A percentile compares a stretch with the other conserved stretches of the same genome.
Evolutionary conservation across 495 filamentous ascomycete genomes (phyloP).

Genomic region (Lasiosphaeriaceae sp.): DNA sequence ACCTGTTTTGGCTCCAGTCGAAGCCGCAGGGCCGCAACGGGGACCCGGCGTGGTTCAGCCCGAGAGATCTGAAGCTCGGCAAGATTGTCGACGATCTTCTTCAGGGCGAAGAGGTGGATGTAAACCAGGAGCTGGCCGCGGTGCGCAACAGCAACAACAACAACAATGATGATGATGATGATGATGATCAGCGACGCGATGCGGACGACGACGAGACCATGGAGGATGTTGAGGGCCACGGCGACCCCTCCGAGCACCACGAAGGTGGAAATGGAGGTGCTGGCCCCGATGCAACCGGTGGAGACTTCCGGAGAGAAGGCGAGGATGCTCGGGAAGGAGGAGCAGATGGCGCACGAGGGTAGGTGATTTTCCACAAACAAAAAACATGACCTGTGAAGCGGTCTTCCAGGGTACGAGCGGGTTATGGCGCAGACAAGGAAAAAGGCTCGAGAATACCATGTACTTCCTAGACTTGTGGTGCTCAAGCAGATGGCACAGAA

Average conservation of each 20-base stretch:
- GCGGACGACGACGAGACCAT: constrained; percentile 74
- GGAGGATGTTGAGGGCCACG: constrained; percentile 74
- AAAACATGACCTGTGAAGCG: not conserved
- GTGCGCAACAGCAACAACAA: constrained; percentile 48
- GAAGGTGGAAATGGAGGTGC: constrained; percentile 69
- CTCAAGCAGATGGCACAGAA: constrained; percentile 15
- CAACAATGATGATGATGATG: constrained; percentile 51
- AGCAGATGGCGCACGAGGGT: constrained; percentile 96
- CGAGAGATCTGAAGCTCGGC: constrained; percentile 74
- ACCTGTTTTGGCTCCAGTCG: constrained; percentile 96
- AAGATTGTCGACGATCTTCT: constrained; percentile 78
- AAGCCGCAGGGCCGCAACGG: constrained; percentile 71
- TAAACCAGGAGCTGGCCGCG: constrained; percentile 68
- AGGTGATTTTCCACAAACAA: constrained; percentile 62
- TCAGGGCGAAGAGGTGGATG: constrained; percentile 86
- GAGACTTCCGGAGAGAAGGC: constrained; percentile 86
- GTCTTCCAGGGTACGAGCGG: constrained; percentile 3
- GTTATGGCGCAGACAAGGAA: constrained; percentile 12
- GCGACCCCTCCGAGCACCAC: constrained; percentile 54
- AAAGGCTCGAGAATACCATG: constrained; percentile 24
- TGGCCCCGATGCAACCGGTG: constrained; percentile 79
- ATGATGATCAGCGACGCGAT: constrained; percentile 54
- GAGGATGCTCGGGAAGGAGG: constrained; percentile 83
- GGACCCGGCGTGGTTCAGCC: constrained; percentile 74
- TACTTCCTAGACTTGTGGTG: constrained; percentile 23